Base-by-base conservation (phyloP, 2,329 filamentous ascomycete species). In the Fusarium graminum region DNA sequence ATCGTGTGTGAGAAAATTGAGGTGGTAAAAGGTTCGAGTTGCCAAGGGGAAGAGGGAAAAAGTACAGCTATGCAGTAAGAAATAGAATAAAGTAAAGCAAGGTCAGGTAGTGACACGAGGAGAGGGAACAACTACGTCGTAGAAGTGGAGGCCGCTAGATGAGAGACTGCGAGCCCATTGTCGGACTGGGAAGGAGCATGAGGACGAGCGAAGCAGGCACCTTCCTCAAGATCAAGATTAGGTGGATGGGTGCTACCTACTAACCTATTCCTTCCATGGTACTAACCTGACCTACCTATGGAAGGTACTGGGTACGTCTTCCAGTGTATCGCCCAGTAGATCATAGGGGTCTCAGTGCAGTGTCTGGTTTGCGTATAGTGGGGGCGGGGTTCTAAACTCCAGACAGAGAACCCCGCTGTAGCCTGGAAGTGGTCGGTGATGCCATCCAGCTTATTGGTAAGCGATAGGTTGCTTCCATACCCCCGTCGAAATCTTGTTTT, bases 71-170 rank as follows among this genome's bases (percentile, higher is more conserved):
- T 50, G 41, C 17, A 44, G 34, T 39, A n/a, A n/a, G 17, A 19
- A 42, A 55, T 44, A 53, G 42, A 57, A 59, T 29, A 49, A 22
- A 28, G 29, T 28, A 32, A 30, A 34, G 10, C 28, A 49, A 30
- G 19, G 22, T 36, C 13, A n/a, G 28, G 10, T 51, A 50, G 43
- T 43, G 50, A 44, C 30, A 40, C 30, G 46, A 63, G 52, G 39
- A 52, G 36, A 65, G 65, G 55, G 47, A 68, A 54, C 47, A 51
- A 56, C 45, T 52, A 52, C 52, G 58, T 65, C 39, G 54, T 52
- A 43, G 60, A 51, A 66, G 65, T 65, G 58, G 59, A 63, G 61
- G 67, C 47, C 52, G 59, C 50, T 63, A 55, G 58, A 59, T 46
- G 34, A 7, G 34, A 36, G 34, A 34, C 32, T 36, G 34, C 16